Percentiles rank a stretch among this genome's conserved stretches.
phyloP scores from a whole-genome alignment of 805 yeast species.

The Lipomyces starkeyi region DNA sequence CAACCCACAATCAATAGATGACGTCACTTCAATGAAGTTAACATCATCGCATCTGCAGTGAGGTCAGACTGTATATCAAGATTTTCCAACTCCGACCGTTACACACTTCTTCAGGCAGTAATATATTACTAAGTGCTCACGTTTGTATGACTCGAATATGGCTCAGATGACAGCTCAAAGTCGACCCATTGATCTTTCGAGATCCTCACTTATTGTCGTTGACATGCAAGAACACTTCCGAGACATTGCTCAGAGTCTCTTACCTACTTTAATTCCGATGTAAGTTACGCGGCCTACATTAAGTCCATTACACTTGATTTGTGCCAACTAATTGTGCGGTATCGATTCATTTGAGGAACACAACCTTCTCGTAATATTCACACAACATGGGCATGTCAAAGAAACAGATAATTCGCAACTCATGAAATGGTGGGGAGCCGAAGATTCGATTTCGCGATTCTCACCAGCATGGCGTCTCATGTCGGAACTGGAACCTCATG shows the following conservation, averaged over 20 bases:
- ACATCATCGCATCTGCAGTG: no score
- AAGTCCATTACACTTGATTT: background rate
- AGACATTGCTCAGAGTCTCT: conserved; percentile 15
- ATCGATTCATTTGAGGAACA: conserved; percentile 14
- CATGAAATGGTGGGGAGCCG: conserved; percentile 31
- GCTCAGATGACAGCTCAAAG: conserved; percentile 19
- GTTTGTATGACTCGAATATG: background rate
- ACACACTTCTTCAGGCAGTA: no score
- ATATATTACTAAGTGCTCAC: background rate
- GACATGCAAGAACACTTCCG: conserved; percentile 36
- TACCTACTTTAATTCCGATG: conserved; percentile 25
- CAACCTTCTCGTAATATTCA: conserved; percentile 28
- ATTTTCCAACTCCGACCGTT: no score
- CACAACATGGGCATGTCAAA: conserved; percentile 33
- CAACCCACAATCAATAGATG: no score
- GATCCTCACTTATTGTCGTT: conserved; percentile 29
- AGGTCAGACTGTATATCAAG: no score
- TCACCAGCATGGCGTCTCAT: conserved; percentile 31
- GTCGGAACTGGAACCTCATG: conserved; percentile 19
- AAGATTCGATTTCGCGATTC: conserved; percentile 30
- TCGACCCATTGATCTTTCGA: conserved; percentile 16
- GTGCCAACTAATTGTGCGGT: conserved; percentile 5
- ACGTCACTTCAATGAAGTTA: no score
- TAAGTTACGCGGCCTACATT: background rate
- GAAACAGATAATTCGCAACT: conserved; percentile 24